Evolutionary conservation across 192 early-diverging fungal genomes (phyloP), one percentile per base, ranked within the genome.

Genomic region (Rhizophagus sp.): DNA sequence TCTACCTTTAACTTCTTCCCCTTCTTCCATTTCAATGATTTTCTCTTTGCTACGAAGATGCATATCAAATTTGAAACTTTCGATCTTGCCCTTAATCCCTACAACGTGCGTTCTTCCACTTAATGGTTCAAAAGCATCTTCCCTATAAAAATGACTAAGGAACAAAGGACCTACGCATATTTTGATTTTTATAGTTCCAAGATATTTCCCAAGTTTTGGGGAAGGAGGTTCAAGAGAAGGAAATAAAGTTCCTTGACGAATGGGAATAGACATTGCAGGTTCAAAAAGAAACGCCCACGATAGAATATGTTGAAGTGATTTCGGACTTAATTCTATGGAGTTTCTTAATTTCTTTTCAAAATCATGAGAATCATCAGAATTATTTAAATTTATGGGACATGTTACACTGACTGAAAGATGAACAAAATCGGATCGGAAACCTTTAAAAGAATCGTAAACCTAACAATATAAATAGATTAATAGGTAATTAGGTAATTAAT

Each of bases 371-470:
- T 75, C 36, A 10, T 79, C 41, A n/a, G 69, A 47, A 7, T 73
- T 71, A 24, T 81, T 63, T 19, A 33, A 64, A n/a, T 75, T 50
- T 33, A 79, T 66, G 13, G 81, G 75, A 39, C 83, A 83, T 2
- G 82, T 61, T 2, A 87, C 79, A 71, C 86, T 85, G 2, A 87
- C 64, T 5, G 83, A 84, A 11, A 85, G 76, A 73, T 87, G 86
- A 61, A 87, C 82, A 78, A 78, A 82, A 75, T 87, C 73, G 6
- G 86, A 87, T 62, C 86, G 83, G 57, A 87, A 87, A 44, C 85
- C 85, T 24, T 75, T 76, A 75, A 76, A 87, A 2, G 86, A 83
- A 81, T 87, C 86, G 62, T 87, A 84, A 22, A 73, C 68, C 83
- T 85, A 78, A 49, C 71, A 17, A 15, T 39, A 30, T 71, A 62